A percentile compares a stretch with the other conserved stretches of the same genome.
Conservation (phyloP, 192 early-diverging fungal species). For the Podila verticillata region DNA sequence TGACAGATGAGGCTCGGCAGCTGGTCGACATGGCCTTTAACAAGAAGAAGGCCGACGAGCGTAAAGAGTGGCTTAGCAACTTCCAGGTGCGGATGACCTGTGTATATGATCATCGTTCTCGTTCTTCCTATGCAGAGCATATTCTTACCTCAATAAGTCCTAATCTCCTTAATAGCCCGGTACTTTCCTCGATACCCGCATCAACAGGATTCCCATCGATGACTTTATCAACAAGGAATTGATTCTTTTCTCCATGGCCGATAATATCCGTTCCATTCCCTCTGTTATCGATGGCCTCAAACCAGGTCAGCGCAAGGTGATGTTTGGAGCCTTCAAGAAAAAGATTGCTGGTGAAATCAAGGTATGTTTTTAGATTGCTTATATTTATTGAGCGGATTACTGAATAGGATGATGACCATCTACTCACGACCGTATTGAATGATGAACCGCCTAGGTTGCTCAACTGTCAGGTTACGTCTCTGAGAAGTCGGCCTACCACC, state of each 20-base stretch:
- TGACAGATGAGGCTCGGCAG: conserved; percentile 66
- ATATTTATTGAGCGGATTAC: neutral
- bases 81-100: conserved; percentile 58
- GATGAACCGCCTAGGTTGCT: conserved; percentile 60
- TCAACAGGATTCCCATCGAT: conserved; percentile 76
- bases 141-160: neutral
- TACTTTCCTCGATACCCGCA: conserved; percentile 88
- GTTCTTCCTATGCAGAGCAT: too few species aligned
- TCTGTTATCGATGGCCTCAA: conserved; percentile 95
- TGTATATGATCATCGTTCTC: too few species aligned
- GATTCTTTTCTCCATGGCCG: conserved; percentile 93
- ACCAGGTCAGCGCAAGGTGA: conserved; percentile 95
- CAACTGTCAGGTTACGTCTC: conserved; percentile 90
- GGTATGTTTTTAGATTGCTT: conserved; percentile 30
- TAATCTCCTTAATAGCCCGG: conserved; percentile 70
- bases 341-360: conserved; percentile 88
- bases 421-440: too few species aligned
- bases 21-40: conserved; percentile 98
- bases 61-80: conserved; percentile 91
- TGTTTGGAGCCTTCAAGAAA: conserved; percentile 87
- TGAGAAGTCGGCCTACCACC: conserved; percentile 93
- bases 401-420: too few species aligned
- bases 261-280: conserved; percentile 95
- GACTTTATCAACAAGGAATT: conserved; percentile 98
- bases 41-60: conserved; percentile 92